Evolutionary conservation across 345 rosid species (phyloP), one percentile per base, ranked within the genome.

Genomic region (Moricandia moricandioides): DNA sequence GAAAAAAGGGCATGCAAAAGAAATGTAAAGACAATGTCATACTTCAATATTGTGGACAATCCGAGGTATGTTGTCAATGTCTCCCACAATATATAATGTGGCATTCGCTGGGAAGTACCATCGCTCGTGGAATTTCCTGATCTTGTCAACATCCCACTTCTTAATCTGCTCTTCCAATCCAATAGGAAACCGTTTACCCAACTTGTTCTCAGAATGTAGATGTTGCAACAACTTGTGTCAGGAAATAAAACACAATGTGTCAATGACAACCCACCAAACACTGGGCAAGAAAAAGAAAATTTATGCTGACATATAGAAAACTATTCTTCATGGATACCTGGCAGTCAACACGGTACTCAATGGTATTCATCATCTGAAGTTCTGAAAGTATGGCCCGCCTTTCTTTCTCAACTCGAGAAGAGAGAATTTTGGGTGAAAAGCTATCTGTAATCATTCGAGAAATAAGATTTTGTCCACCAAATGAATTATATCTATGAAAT

Each of bases 21-120:
- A 65, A 49, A 40, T 55, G 59, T 54, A 75, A 24, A 65, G 21
- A 35, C 37, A 64, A 49, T 65, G 39, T 70, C 93, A 68, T 88
- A 91, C 97, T 81, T 96, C 98, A 78, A 96, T 91, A 71, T 88
- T 87, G 71, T 85, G 62, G 71, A 89, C 82, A 7, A 85, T 84
- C 89, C 82, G 87, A 57, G 94, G 72, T 61, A 92, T 81, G 79
- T 90, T 83, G 78, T 88, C 83, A 64, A 91, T 81, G 81, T 92
- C 95, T n/a, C 99, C 99, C 78, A 96, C 99, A 70, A 92, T 92
- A 76, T 92, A 92, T 61, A 96, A 76, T 54, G 98, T 96, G 62
- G 98, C 98, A 85, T 96, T 96, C 55, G 91, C 98, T 40, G 98
- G 98, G 81, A 91, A 96, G 83, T 96, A 96, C 99, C 99, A 96